These are phyloP conservation scores for Chaetomium globosum DNA, from an alignment of 2,329 filamentous ascomycete genomes.

Conservation along the genomic window DNA sequence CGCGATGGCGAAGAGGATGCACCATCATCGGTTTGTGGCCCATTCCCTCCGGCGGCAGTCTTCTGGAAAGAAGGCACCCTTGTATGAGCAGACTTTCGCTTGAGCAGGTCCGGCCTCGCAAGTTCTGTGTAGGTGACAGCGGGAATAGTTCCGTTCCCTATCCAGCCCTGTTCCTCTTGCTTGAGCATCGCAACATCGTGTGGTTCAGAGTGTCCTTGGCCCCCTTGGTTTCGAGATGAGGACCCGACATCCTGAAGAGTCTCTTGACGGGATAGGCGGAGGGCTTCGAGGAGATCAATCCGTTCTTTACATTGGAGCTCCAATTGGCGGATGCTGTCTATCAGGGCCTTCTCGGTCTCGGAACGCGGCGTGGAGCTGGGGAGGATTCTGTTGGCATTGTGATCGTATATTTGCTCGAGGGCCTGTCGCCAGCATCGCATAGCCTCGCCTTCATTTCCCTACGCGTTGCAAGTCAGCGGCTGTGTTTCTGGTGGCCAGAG, in stretches of 20 bases:
- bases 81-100: conserved; percentile 56
- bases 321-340: conserved; percentile 78
- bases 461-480: conserved; percentile 25
- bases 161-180: conserved; percentile 57
- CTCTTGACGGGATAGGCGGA: conserved; percentile 65
- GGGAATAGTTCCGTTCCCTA: conserved; percentile 80
- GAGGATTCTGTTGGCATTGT: conserved; percentile 75
- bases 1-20: conserved; percentile 37
- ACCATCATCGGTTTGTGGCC: conserved; percentile 22
- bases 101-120: conserved; percentile 64
- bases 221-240: conserved; percentile 30
- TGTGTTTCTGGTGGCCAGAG: not conserved
- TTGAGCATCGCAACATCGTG: conserved; percentile 23
- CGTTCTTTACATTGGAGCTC: conserved; percentile 92
- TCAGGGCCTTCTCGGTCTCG: conserved; percentile 80
- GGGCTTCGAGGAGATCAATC: conserved; percentile 81
- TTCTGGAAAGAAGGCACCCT: conserved; percentile 58
- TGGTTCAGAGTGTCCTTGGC: conserved; percentile 34
- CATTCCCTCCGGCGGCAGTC: conserved; percentile 44
- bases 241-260: conserved; percentile 38
- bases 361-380: conserved; percentile 69
- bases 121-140: conserved; percentile 78
- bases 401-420: conserved; percentile 84
- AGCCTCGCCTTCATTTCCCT: conserved; percentile 92
- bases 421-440: conserved; percentile 87